Evolutionary conservation across 208 protist species (phyloP), one percentile per base, ranked within the genome.

Genomic region (Leishmania arabica): DNA sequence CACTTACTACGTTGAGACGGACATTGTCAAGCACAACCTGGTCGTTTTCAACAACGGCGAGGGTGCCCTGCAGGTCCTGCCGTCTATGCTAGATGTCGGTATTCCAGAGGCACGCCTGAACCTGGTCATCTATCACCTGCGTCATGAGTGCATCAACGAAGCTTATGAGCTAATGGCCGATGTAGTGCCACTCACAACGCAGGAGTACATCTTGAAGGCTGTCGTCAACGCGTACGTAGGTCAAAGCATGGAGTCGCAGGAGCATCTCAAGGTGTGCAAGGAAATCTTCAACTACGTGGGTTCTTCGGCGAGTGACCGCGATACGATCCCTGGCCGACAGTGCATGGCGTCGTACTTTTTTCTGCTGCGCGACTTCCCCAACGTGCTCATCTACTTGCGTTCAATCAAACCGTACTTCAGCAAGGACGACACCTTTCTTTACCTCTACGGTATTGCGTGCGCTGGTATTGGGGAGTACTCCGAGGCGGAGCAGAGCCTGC

Each of bases 331-430:
- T 6, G 96, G 98, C 0, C 89, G 98, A 34, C 98, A 99, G 86
- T 99, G 97, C 88, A 99, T 99, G 98, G 98, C 98, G 0, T 98
- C 93, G 47, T 99, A 97, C 89, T 99, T 99, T 76, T 99, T 99
- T 78, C 88, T 99, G 17, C 89, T 98, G 21, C 95, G 96, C 75
- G 95, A 99, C 86, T 99, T 99, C 62, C 86, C 96, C 47, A 99
- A 99, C 81, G 98, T 99, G 31, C 85, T 99, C 42, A 91, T 99
- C n/a, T 99, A 99, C 88, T 88, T 99, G 65, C 90, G 95, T 49
- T 99, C 97, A 8, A 98, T 99, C 85, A 97, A 99, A 83, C 90
- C 91, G n/a, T 99, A 99, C 89, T 99, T 99, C 74, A 88, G 82
- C 76, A 96, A 97, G 72, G 98, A 99, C 81, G 97, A 99, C 79